Evolutionary conservation across 1,284 basidiomycete species (phyloP).

Genomic region (Cystobasidium pallidum): DNA sequence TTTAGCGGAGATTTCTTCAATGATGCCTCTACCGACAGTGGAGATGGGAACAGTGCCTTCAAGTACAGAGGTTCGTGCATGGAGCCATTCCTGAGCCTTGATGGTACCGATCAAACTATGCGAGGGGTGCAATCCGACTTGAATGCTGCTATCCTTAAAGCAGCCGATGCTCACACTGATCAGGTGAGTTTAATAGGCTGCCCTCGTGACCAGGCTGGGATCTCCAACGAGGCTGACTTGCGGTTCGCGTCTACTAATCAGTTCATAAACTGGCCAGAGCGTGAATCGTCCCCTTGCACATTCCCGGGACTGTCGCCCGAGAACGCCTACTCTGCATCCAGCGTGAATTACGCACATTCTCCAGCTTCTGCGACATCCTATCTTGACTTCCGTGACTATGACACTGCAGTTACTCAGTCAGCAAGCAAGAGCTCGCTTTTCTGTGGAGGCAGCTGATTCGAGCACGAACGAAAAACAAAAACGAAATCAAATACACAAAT

Average conservation of each 20-base stretch:
- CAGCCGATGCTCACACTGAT: conserved; percentile 34
- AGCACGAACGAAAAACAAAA: too few relatives aligned
- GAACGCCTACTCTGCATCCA: conserved; percentile 1
- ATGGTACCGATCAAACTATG: neutral
- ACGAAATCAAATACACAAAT: too few relatives aligned
- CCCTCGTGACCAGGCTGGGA: too few relatives aligned
- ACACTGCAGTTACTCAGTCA: neutral
- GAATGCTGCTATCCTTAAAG: conserved; percentile 13
- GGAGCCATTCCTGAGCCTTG: conserved; percentile 16
- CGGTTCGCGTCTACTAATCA: neutral
- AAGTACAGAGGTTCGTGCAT: conserved; percentile 24
- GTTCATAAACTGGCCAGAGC: conserved; percentile 39
- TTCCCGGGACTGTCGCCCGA: conserved; percentile 30
- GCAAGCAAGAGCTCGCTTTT: conserved; percentile 8
- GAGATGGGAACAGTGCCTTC: conserved; percentile 16
- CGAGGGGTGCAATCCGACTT: neutral
- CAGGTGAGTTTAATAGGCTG: conserved; percentile 1
- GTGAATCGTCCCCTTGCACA: conserved; percentile 14
- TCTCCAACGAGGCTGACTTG: neutral
- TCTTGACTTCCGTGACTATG: conserved; percentile 30
- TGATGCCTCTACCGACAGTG: neutral
- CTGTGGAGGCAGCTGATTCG: neutral
- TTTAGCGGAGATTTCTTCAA: conserved; percentile 22
- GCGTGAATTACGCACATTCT: conserved; percentile 9
- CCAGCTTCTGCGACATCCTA: conserved; percentile 23